These are phyloP conservation scores for Macroventuria anomochaeta DNA, from an alignment of 2,329 filamentous ascomycete genomes.

Conservation along the genomic window DNA sequence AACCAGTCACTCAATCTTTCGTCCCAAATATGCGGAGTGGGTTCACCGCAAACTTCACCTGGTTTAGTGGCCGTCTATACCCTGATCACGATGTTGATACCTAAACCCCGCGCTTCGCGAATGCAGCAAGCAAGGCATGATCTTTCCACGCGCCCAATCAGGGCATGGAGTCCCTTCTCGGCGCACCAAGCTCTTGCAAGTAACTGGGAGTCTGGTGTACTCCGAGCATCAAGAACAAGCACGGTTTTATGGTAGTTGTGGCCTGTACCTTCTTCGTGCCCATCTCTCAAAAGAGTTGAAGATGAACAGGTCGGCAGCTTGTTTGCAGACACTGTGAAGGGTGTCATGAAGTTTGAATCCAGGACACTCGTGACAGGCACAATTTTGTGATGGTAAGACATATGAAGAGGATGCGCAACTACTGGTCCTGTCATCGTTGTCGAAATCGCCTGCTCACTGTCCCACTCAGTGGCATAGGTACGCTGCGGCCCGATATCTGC, in stretches of 20 bases:
- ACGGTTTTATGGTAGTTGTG: conserved; percentile 39
- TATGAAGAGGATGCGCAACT: conserved; percentile 51
- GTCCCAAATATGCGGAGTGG: background rate
- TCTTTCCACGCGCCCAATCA: conserved; percentile 70
- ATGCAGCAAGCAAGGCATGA: conserved; percentile 78
- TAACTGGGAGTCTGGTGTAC: conserved; percentile 71
- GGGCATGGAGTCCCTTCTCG: conserved; percentile 74
- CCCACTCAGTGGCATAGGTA: conserved; percentile 27
- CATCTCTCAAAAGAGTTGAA: conserved; percentile 17
- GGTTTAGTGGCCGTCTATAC: conserved; percentile 28
- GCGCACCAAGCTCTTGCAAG: conserved; percentile 76
- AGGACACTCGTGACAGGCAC: conserved; percentile 45
- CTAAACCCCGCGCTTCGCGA: conserved; percentile 74
- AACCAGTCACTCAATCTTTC: background rate
- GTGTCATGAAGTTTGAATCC: conserved; percentile 33
- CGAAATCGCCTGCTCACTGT: conserved; percentile 19
- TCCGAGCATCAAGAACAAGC: conserved; percentile 58
- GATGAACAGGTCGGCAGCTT: conserved; percentile 25
- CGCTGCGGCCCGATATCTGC: conserved; percentile 35
- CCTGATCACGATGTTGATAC: conserved; percentile 69
- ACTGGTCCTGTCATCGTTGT: conserved; percentile 15
- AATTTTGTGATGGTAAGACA: conserved; percentile 46
- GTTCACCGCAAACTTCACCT: background rate
- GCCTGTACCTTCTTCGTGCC: conserved; percentile 18
- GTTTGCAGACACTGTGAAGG: conserved; percentile 31